Percentiles rank a stretch among this genome's conserved stretches.
Evolutionary conservation across 164 flowering plant species (phyloP).

Genomic region (Vitis cinerea): DNA sequence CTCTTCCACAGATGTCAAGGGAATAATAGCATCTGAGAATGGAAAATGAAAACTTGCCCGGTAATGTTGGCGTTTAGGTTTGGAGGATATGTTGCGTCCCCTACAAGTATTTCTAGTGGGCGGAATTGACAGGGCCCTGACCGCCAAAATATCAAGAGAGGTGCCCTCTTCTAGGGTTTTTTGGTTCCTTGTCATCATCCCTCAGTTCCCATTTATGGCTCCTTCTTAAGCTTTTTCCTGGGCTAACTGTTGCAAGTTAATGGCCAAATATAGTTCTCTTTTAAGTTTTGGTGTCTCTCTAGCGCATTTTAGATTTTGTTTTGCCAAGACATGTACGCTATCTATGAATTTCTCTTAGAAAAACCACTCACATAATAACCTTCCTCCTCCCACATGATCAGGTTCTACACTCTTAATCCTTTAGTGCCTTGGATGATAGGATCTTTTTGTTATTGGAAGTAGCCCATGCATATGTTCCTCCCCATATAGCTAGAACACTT

Average conservation of each 20-base stretch:
- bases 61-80: slow-evolving; percentile 28
- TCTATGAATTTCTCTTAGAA: no score
- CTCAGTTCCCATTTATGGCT: slow-evolving; percentile 13
- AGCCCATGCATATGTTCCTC: no score
- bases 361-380: no score
- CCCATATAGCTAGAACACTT: no score
- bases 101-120: slow-evolving; percentile 32
- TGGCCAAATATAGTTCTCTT: neutral
- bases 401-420: no score
- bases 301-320: no score
- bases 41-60: slow-evolving; percentile 20
- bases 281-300: neutral
- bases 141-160: slow-evolving; percentile 13
- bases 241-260: neutral
- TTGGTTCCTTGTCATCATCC: slow-evolving; percentile 8
- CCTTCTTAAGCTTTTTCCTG: neutral
- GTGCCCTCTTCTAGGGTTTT: neutral
- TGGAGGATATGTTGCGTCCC: slow-evolving; percentile 38
- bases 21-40: slow-evolving; percentile 17
- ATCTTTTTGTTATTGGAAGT: no score
- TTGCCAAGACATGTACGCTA: no score
- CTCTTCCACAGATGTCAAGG: slow-evolving; percentile 20
- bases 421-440: no score
- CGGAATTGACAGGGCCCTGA: slow-evolving; percentile 26
- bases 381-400: no score